Evolutionary conservation across 176 grass and related monocot species (phyloP), one percentile per base, ranked within the genome.

Genomic region (Saccharum officinarum): DNA sequence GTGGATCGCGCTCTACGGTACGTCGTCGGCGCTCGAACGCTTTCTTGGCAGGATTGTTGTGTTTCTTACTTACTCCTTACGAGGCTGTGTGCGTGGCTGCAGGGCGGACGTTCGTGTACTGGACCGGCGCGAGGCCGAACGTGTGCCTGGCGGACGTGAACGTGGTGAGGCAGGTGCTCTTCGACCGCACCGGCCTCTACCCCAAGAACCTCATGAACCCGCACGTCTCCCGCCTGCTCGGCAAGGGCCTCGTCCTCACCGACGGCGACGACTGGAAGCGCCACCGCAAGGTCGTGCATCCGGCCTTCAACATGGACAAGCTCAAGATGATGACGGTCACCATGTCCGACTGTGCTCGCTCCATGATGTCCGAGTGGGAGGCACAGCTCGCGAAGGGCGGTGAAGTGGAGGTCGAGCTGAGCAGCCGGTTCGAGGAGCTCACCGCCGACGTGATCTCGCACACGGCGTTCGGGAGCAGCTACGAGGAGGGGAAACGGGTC

Each of bases 71-170:
- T 15, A 15, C 47, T 28, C 28, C 28, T 15, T 15, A 50, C 15
- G 15, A 15, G 1, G 12, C 13, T 47, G 13, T 14, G 14, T 49
- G 46, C 4, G 4, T 50, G 20, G 55, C 61, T 87, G 14, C 83
- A 86, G 92, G 88, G 0, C n/a, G 13, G 10, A 88, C 61, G 25
- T 86, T 86, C 69, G 12, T 94, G 34, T 94, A 55, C 42, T 94
- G 88, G 92, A 72, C 80, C n/a, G 92, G 86, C 4, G 22, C 86
- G 7, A 37, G 30, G 7, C 89, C 89, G 4, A 70, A 0, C 3
- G 4, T 94, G n/a, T 89, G 83, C 52, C 5, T 91, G 45, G 78
- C 67, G 10, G 83, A 91, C 17, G 23, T 84, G 15, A 78, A 77
- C 66, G 31, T 86, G 78, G 77, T 82, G 4, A 86, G 78, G 18